A percentile compares a stretch with the other conserved stretches of the same genome.
Evolutionary conservation across 2,329 filamentous ascomycete species (phyloP).

Genomic region (Capronia coronata): DNA sequence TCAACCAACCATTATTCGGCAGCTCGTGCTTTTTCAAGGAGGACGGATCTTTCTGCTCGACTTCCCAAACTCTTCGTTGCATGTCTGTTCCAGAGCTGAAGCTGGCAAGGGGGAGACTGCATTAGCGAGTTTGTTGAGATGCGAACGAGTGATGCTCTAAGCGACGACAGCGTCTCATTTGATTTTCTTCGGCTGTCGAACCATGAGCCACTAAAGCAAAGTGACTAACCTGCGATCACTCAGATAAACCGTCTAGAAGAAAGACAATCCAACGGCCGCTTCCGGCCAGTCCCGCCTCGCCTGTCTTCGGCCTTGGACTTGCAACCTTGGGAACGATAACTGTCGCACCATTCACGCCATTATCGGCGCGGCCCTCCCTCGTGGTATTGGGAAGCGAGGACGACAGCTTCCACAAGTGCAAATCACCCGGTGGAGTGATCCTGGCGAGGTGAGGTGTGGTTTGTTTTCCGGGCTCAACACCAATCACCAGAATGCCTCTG

Average conservation of each 20-base stretch:
- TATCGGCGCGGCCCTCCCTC: constrained; percentile 12
- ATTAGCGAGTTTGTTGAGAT: constrained; percentile 1
- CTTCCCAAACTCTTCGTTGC: background rate
- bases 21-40: no score
- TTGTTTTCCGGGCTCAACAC: constrained; percentile 7
- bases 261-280: constrained; percentile 2
- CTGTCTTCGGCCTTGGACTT: constrained; percentile 1
- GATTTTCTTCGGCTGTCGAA: background rate
- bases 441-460: constrained; percentile 7
- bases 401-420: constrained; percentile 2
- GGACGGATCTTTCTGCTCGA: no score
- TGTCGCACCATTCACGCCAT: constrained; percentile 8
- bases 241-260: background rate
- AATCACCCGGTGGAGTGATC: constrained; percentile 17
- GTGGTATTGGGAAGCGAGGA: constrained; percentile 4
- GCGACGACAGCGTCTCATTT: background rate
- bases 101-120: no score
- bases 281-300: constrained; percentile 14
- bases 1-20: no score
- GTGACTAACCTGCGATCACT: background rate
- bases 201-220: background rate
- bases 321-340: background rate
- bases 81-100: background rate
- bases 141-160: constrained; percentile 1
- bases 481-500: constrained; percentile 11